These are phyloP conservation scores for Hippophae rhamnoides DNA, from an alignment of 306 rosid species.

Conservation along the genomic window DNA sequence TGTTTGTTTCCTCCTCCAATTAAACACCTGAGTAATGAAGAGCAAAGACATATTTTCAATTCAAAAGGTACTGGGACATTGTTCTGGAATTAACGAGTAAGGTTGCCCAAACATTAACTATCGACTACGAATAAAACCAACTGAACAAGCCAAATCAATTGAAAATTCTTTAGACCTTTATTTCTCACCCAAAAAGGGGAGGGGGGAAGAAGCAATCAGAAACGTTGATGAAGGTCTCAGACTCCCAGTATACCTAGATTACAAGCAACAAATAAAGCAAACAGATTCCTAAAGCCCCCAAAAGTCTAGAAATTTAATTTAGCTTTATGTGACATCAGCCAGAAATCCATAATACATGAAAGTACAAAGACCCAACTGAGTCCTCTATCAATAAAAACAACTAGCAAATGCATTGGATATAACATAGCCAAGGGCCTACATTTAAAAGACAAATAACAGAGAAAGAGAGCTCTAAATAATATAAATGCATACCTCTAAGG, in stretches of 20 bases:
- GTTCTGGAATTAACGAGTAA: neutral
- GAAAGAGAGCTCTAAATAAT: neutral
- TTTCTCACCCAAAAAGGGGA: too few species aligned
- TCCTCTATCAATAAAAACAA: neutral
- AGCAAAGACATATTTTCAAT: neutral
- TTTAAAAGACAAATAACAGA: neutral
- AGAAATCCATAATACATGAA: constrained; percentile 1
- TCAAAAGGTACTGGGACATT: neutral
- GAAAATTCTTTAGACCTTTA: too few species aligned
- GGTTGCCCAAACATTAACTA: neutral
- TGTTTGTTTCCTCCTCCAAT: constrained; percentile 46
- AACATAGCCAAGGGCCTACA: neutral
- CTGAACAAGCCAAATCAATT: neutral
- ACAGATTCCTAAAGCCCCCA: neutral
- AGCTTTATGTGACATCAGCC: neutral
- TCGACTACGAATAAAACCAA: neutral
- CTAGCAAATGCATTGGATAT: neutral
- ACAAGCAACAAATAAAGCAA: neutral
- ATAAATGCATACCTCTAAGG: constrained; percentile 20
- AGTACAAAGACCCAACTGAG: constrained; percentile 1
- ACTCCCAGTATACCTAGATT: constrained; percentile 2
- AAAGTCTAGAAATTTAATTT: neutral
- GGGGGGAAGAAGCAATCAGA: neutral
- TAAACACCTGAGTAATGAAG: constrained; percentile 41
- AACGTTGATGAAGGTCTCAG: neutral